These are phyloP conservation scores for Crucibulum laeve DNA, from an alignment of 768 basidiomycete genomes.

Conservation along the genomic window DNA sequence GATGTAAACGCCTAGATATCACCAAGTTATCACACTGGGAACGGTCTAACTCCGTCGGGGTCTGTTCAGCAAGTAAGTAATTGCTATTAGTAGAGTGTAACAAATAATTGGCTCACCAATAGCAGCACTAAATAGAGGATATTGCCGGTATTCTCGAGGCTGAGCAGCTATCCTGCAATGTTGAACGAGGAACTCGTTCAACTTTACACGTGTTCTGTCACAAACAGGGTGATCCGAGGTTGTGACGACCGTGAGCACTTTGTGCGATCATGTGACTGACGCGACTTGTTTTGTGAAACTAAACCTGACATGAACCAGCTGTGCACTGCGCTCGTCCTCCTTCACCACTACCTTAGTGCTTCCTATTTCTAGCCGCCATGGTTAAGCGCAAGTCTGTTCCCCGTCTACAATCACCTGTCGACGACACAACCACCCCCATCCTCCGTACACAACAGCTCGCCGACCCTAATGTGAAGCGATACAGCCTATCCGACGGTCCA, in stretches of 20 bases:
- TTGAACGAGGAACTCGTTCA: no score
- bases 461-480: conserved; percentile 23
- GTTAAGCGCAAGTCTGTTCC: conserved; percentile 31
- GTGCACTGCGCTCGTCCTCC: neutral
- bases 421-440: conserved; percentile 11
- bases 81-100: neutral
- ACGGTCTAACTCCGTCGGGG: no score
- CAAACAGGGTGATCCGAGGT: neutral
- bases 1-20: neutral
- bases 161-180: no score
- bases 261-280: conserved; percentile 20
- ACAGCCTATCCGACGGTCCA: conserved; percentile 26
- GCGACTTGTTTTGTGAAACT: conserved; percentile 12
- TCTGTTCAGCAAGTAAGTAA: neutral
- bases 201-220: no score
- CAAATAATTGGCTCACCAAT: no score
- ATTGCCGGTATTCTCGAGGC: no score
- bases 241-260: neutral
- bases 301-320: neutral
- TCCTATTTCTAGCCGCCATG: conserved; percentile 13
- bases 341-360: neutral
- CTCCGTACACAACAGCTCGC: conserved; percentile 9
- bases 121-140: no score
- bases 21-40: no score
- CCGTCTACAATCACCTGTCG: conserved; percentile 11